These are phyloP conservation scores for Closterium sp. DNA, from an alignment of 139 green algal genomes.

Conservation along the genomic window DNA sequence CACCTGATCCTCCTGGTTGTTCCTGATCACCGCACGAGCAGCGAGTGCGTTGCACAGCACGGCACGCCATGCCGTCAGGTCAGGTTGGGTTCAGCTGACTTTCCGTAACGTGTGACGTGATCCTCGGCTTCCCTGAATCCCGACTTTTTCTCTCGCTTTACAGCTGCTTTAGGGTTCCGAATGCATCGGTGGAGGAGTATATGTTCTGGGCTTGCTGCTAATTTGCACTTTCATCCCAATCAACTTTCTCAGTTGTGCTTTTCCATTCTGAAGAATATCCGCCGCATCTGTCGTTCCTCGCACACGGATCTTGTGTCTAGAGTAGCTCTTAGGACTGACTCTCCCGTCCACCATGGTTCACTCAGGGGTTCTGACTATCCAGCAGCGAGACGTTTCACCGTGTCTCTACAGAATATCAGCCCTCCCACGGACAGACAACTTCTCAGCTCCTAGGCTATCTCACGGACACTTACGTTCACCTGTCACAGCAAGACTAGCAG, in stretches of 20 bases:
- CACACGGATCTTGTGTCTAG: too few species aligned
- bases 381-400: not conserved
- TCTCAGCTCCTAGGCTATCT: not conserved
- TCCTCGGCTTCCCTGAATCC: not conserved
- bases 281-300: too few species aligned
- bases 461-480: not conserved
- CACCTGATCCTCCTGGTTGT: not conserved
- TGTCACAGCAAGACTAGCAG: not conserved
- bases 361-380: not conserved
- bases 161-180: not conserved
- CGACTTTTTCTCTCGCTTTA: not conserved
- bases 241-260: not conserved
- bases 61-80: not conserved
- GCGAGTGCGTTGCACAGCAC: not conserved
- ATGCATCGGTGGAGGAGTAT: not conserved
- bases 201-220: not conserved
- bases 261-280: not conserved
- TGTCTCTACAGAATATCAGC: not conserved
- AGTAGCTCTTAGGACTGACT: too few species aligned
- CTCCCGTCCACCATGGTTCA: not conserved
- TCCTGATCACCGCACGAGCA: not conserved
- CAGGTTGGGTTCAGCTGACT: not conserved
- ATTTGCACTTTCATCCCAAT: not conserved
- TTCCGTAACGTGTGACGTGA: not conserved
- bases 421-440: not conserved